A percentile compares a stretch with the other conserved stretches of the same genome.
phyloP scores from a whole-genome alignment of 495 filamentous ascomycete species.

The Penicillium coprophilum region DNA sequence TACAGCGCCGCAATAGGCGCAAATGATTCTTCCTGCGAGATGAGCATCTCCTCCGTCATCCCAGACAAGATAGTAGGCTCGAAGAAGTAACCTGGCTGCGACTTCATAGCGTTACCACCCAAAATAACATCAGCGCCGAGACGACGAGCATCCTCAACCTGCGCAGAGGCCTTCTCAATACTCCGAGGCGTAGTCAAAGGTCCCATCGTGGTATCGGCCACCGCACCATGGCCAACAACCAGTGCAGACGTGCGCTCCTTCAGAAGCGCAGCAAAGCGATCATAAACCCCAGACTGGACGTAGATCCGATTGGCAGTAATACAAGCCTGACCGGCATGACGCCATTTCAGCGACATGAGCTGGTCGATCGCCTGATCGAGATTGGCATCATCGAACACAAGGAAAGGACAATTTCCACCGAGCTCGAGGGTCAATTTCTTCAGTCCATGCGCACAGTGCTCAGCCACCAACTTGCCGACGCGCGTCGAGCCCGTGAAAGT shows the following conservation, averaged over 20 bases:
- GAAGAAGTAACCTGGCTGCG: constrained; percentile 65
- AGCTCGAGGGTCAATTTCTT: constrained; percentile 75
- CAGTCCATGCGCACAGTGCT: constrained; percentile 58
- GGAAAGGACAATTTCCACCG: constrained; percentile 73
- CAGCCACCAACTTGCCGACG: constrained; percentile 63
- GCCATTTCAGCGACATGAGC: constrained; percentile 64
- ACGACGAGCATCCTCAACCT: constrained; percentile 62
- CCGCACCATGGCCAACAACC: constrained; percentile 64
- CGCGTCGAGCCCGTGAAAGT: constrained; percentile 70
- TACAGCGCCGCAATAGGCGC: constrained; percentile 67
- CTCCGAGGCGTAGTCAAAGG: constrained; percentile 64
- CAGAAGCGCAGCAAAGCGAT: constrained; percentile 53
- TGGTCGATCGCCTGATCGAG: constrained; percentile 60
- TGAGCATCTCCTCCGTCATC: constrained; percentile 62
- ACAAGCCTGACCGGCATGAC: constrained; percentile 70
- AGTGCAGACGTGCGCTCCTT: constrained; percentile 54
- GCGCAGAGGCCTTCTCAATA: constrained; percentile 60
- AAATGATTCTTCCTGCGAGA: constrained; percentile 69
- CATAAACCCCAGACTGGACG: constrained; percentile 59
- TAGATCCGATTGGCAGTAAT: constrained; percentile 73
- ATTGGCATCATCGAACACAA: constrained; percentile 73
- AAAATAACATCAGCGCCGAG: constrained; percentile 59
- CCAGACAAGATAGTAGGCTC: constrained; percentile 66
- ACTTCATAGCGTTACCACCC: constrained; percentile 53
- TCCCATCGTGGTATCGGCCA: constrained; percentile 61